A percentile compares a stretch with the other conserved stretches of the same genome.
These are phyloP conservation scores for Dioszegia crocea DNA, from an alignment of 768 basidiomycete species.

Conservation along the genomic window DNA sequence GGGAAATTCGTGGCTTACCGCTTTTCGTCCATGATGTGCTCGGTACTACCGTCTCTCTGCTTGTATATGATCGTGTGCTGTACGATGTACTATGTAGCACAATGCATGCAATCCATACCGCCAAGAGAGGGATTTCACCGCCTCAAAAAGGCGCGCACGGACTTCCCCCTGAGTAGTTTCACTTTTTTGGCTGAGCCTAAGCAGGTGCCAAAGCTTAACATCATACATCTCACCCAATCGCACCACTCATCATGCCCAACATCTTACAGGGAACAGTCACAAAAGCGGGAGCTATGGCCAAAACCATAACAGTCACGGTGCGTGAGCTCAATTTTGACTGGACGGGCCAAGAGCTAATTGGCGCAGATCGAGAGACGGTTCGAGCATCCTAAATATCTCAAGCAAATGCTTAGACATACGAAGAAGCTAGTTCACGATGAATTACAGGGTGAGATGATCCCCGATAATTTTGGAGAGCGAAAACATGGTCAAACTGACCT, in stretches of 20 bases:
- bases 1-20: too few relatives aligned
- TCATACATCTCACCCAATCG: not conserved
- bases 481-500: too few relatives aligned
- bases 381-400: conserved; percentile 43
- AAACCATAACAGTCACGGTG: conserved; percentile 47
- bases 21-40: too few relatives aligned
- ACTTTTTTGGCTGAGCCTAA: not conserved
- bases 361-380: conserved; percentile 31
- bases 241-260: conserved; percentile 21
- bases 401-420: conserved; percentile 13
- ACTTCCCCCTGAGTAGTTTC: not conserved
- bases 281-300: conserved; percentile 43
- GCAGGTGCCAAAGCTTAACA: not conserved
- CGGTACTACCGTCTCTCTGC: too few relatives aligned
- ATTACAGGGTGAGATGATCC: conserved; percentile 28
- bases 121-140: not conserved
- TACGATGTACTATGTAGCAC: too few relatives aligned
- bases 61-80: too few relatives aligned
- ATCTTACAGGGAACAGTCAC: conserved; percentile 43
- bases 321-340: not conserved
- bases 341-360: not conserved
- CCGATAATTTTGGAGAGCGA: too few relatives aligned
- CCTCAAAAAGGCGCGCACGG: not conserved
- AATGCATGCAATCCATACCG: too few relatives aligned
- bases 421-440: conserved; percentile 46